A percentile compares a stretch with the other conserved stretches of the same genome.
Conservation (phyloP, 495 filamentous ascomycete species). For the Penicillium parvum region DNA sequence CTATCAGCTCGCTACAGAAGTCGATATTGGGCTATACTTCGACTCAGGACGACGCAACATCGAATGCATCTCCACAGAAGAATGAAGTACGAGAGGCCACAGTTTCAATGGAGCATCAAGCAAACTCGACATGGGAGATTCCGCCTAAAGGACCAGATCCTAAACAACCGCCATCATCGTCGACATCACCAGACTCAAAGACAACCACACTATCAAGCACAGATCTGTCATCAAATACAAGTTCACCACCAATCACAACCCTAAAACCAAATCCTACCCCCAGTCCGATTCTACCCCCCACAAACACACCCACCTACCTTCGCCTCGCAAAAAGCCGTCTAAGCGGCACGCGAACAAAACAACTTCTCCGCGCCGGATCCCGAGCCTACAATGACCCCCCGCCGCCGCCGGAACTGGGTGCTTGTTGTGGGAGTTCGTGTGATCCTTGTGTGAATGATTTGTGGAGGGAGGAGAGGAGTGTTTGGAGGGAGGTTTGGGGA, state of each 20-base stretch:
- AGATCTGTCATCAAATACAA: background rate
- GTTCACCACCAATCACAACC: background rate
- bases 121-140: too few species aligned
- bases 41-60: too few species aligned
- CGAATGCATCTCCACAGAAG: too few species aligned
- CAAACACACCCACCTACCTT: conserved; percentile 28
- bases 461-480: conserved; percentile 36
- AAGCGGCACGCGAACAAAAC: conserved; percentile 33
- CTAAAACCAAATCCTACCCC: conserved; percentile 7
- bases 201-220: background rate
- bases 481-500: conserved; percentile 41
- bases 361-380: conserved; percentile 35
- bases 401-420: conserved; percentile 33
- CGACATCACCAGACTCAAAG: background rate
- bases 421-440: conserved; percentile 42
- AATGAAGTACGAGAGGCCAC: too few species aligned
- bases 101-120: too few species aligned
- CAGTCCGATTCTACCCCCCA: conserved; percentile 25
- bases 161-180: background rate
- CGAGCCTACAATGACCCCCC: conserved; percentile 34
- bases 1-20: conserved; percentile 4
- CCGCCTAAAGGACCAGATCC: background rate
- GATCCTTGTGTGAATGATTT: conserved; percentile 41
- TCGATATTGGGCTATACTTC: background rate
- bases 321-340: conserved; percentile 28